phyloP scores from a whole-genome alignment of 768 basidiomycete species.

The Russula foetens region DNA sequence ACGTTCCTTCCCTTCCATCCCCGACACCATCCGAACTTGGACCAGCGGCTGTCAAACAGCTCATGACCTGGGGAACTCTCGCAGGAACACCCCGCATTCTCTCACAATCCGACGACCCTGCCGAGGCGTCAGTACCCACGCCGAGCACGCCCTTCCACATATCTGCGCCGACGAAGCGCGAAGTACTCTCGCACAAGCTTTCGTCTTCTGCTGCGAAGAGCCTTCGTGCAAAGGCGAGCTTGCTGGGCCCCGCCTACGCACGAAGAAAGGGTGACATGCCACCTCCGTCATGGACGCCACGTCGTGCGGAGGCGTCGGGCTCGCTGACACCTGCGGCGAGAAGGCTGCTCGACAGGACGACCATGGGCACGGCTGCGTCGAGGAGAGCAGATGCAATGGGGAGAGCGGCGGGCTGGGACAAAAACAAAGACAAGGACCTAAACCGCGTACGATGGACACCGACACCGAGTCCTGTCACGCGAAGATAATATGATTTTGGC shows the following conservation, averaged over 20 bases:
- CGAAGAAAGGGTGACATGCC: constrained; percentile 54
- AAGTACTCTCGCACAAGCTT: constrained; percentile 72
- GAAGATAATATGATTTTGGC: constrained; percentile 10
- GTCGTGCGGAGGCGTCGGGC: constrained; percentile 61
- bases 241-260: constrained; percentile 39
- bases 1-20: constrained; percentile 81
- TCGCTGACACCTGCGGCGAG: constrained; percentile 82
- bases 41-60: constrained; percentile 74
- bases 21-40: constrained; percentile 80
- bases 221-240: constrained; percentile 65
- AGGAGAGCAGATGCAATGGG: constrained; percentile 66
- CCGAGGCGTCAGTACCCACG: constrained; percentile 31
- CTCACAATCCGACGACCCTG: constrained; percentile 48
- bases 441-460: constrained; percentile 73
- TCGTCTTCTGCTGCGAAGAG: constrained; percentile 77
- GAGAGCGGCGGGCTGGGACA: constrained; percentile 48
- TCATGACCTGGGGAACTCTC: constrained; percentile 97
- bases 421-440: constrained; percentile 50
- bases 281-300: constrained; percentile 75
- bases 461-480: constrained; percentile 44
- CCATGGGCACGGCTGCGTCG: constrained; percentile 52
- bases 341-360: constrained; percentile 64
- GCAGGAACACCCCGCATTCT: constrained; percentile 88
- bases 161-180: constrained; percentile 67
- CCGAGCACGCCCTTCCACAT: constrained; percentile 71